Base-by-base conservation (phyloP, 208 protist species). In the Trypanosoma mega region DNA sequence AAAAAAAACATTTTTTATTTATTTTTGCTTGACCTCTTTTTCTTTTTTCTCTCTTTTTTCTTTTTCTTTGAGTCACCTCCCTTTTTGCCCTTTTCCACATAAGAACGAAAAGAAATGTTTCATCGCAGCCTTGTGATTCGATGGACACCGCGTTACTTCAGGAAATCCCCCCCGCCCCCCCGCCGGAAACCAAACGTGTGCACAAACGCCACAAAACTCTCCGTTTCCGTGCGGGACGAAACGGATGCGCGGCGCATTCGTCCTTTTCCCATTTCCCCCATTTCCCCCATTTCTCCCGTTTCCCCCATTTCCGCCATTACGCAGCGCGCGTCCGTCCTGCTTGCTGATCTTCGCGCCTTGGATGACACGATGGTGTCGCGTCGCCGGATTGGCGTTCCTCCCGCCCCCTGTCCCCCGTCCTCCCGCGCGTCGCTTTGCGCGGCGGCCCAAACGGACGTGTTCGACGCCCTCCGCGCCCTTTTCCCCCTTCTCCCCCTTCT, bases 101-200 rank as follows among this genome's bases (percentile, higher is more conserved):
- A n/a, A n/a, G n/a, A n/a, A n/a, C n/a, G n/a, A n/a, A n/a, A 49
- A 41, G 23, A 24, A 34, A 87, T 87, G 80, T 49, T 87, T n/a
- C 52, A 34, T 2, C 66, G 58, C 11, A 67, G 72, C 0, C 11
- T 46, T 21, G 21, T 60, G 33, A 55, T 66, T 8, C 67, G 68
- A 0, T 88, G 81, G 81, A 63, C 70, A 12, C 77, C 81, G 14
- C 45, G 58, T 11, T 85, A 88, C 68, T 81, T 82, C 43, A 58
- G 55, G 23, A 36, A 21, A 14, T 11, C 37, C 4, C 3, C 47
- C 8, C 39, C 14, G 20, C 14, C 31, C 18, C 11, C n/a, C 12
- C 48, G 34, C 14, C 16, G 31, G 14, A 4, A 27, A 24, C n/a
- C 14, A 27, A 26, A 14, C 3, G 23, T 20, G 16, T 27, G 24